A percentile compares a stretch with the other conserved stretches of the same genome.
Conservation (phyloP, 108 stramenopile species). For the Pseudonitzschia pungens region DNA sequence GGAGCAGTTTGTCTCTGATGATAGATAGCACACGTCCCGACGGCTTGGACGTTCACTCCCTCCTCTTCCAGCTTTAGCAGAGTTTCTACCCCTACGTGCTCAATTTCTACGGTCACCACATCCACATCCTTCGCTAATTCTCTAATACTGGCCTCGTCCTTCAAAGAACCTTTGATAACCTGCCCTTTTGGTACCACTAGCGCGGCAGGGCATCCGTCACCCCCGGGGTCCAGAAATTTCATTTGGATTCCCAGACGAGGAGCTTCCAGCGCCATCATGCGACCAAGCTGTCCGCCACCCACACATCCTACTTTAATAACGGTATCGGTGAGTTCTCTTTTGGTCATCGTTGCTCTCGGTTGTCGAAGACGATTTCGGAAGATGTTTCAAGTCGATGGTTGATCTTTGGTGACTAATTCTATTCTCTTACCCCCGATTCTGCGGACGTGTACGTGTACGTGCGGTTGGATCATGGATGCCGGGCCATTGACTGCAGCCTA, state of each 20-base stretch:
- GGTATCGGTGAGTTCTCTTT: background rate
- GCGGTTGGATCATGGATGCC: too few species aligned
- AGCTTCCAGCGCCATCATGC: conserved; percentile 98
- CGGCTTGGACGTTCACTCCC: conserved; percentile 91
- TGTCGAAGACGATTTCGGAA: background rate
- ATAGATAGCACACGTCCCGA: conserved; percentile 76
- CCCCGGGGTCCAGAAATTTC: conserved; percentile 84
- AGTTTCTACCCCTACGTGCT: conserved; percentile 93
- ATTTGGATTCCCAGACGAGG: conserved; percentile 89
- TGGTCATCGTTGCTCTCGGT: background rate
- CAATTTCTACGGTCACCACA: conserved; percentile 98
- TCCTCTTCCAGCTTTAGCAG: conserved; percentile 73
- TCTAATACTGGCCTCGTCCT: conserved; percentile 78
- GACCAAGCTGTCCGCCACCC: conserved; percentile 98
- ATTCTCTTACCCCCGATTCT: too few species aligned
- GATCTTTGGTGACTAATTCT: too few species aligned
- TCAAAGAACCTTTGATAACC: conserved; percentile 79
- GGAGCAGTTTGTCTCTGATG: conserved; percentile 94
- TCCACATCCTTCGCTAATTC: conserved; percentile 71
- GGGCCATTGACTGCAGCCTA: too few species aligned
- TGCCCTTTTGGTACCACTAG: conserved; percentile 43
- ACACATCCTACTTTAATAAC: conserved; percentile 87
- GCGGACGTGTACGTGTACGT: too few species aligned
- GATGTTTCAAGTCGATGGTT: too few species aligned
- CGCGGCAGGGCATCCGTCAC: conserved; percentile 68